Conservation (phyloP, 805 yeast species). For the Kuraishia ogatae region DNA sequence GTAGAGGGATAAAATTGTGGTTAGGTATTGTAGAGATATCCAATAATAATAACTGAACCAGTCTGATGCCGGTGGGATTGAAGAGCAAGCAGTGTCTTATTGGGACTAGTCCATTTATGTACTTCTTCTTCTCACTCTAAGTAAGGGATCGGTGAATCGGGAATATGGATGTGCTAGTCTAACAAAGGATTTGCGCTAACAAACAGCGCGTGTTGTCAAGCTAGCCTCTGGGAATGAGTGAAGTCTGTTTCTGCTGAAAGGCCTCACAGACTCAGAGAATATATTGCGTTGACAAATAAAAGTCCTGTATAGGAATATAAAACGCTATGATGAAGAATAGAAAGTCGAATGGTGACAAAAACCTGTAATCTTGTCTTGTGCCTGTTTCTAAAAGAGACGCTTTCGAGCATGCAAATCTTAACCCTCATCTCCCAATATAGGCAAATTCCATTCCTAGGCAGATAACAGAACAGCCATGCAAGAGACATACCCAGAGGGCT, state of each 20-base stretch:
- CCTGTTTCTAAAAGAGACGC: not conserved
- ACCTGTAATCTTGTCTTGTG: not conserved
- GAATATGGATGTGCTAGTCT: not conserved
- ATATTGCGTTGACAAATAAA: not conserved
- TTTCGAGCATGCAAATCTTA: not conserved
- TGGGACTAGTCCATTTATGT: too few species aligned
- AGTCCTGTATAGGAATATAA: too few species aligned
- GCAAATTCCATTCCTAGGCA: not conserved
- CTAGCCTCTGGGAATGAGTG: not conserved
- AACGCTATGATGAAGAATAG: not conserved
- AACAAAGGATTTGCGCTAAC: not conserved
- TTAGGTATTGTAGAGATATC: not conserved
- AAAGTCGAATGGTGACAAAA: not conserved
- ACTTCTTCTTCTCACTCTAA: too few species aligned
- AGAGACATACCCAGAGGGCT: not conserved
- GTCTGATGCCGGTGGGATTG: not conserved
- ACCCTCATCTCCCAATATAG: not conserved
- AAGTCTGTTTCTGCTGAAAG: not conserved
- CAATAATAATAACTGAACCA: not conserved
- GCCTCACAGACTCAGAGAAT: not conserved
- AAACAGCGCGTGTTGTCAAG: not conserved
- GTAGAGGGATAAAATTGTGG: not conserved
- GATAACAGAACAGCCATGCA: not conserved
- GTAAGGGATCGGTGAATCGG: not conserved
- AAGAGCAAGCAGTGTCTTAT: too few species aligned